Evolutionary conservation across 345 rosid genomes (phyloP).

Genomic region (Pugionium cornutum): DNA sequence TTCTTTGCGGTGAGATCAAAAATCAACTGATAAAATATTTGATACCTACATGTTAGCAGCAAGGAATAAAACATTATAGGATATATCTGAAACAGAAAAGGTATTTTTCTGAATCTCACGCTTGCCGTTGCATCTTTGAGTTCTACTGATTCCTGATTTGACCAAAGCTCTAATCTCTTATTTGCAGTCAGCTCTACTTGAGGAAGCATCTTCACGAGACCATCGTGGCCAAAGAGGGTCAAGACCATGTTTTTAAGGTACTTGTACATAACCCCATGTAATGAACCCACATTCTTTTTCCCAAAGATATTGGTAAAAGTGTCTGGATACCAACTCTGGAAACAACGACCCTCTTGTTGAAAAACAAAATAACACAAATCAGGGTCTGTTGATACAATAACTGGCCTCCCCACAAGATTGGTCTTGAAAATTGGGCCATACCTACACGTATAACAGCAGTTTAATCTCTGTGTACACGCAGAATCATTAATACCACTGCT

Average conservation of each 20-base stretch:
- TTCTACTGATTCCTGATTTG: constrained; percentile 59
- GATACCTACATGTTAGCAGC: constrained; percentile 26
- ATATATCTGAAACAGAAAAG: background rate
- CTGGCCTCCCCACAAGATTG: constrained; percentile 78
- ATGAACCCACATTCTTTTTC: constrained; percentile 77
- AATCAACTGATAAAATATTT: constrained; percentile 44
- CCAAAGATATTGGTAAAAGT: constrained; percentile 93
- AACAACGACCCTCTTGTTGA: constrained; percentile 83
- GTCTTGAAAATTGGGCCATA: constrained; percentile 87
- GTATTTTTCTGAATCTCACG: constrained; percentile 43
- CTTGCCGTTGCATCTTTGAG: constrained; percentile 85
- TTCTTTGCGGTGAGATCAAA: constrained; percentile 93
- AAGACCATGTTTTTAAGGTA: constrained; percentile 90
- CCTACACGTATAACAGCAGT: constrained; percentile 46
- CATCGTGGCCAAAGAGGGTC: constrained; percentile 80
- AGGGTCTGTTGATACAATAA: constrained; percentile 79
- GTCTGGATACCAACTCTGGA: constrained; percentile 97
- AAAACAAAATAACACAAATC: constrained; percentile 83
- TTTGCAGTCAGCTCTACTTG: constrained; percentile 66
- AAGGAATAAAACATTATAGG: constrained; percentile 1
- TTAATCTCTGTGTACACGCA: constrained; percentile 12
- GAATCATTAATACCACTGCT: constrained; percentile 21
- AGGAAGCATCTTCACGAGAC: constrained; percentile 85
- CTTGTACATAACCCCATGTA: constrained; percentile 91
- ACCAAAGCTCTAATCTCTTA: constrained; percentile 62